Base-by-base conservation (phyloP, 1,284 basidiomycete genomes). In the Cutaneotrichosporon spelunceum region DNA sequence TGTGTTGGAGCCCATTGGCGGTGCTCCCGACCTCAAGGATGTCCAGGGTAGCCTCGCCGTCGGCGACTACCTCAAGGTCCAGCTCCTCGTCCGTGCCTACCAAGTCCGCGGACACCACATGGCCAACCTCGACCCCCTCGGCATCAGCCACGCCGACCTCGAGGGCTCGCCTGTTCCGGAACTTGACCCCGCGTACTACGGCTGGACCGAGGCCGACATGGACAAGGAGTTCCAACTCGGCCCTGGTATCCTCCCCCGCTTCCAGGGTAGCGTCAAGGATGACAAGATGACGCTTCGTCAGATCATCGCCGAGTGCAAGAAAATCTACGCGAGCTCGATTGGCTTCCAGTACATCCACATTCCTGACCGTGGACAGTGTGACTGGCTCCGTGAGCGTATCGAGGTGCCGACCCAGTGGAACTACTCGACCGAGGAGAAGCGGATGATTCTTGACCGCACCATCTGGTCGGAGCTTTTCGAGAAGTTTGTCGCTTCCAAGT, bases 391-490 rank as follows among this genome's bases (percentile, higher is more conserved):
- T 68, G 91, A 94, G 79, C 91, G 96, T 66, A 85, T 99, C 60
- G 96, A 99, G 80, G 89, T 90, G 24, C 96, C 96, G 5, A 88
- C 91, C 71, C 95, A 95, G n/a, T 98, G 93, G 93, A 92, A 93
- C 75, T 99, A 99, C 82, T 89, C 89, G 52, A 86, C 93, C 63
- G 96, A 99, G 75, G 95, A 99, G 83, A 99, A 99, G 82, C 88
- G 93, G 62, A 95, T 96, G 89, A 96, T 99, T 69, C 86, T 99
- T 63, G 96, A 99, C 81, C 91, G 96, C 65, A 87, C 98, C 73
- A 97, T 98, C 80, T 99, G 96, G 96, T 99, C 95, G 29, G 95
- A 99, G 78, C 90, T 91, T 6, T 98, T 99, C 73, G 96, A 99
- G 80, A 94, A 95, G 76, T 99, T 97, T 83, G 94, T 99, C 70